phyloP scores from a whole-genome alignment of 108 stramenopile genomes.

The Nitzschia inconspicua region DNA sequence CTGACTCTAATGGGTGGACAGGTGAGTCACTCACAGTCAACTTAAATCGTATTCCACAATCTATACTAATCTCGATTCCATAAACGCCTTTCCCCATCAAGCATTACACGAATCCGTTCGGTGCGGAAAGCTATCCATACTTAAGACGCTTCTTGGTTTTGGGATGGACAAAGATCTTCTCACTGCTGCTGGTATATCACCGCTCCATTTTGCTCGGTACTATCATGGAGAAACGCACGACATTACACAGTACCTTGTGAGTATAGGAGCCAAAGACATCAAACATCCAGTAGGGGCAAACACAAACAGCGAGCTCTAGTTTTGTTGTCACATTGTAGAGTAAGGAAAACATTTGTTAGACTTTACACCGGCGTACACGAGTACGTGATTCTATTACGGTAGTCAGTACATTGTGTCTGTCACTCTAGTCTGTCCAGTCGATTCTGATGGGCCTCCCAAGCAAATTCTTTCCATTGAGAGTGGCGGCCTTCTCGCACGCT shows the following conservation, averaged over 20 bases:
- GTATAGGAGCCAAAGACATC: slow-evolving; percentile 5
- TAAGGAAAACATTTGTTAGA: too few relatives aligned
- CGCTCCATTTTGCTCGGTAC: slow-evolving; percentile 14
- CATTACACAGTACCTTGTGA: neutral
- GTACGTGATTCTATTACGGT: too few relatives aligned
- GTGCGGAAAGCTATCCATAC: slow-evolving; percentile 21
- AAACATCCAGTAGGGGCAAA: too few relatives aligned
- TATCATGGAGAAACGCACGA: slow-evolving; percentile 11
- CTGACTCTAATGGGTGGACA: slow-evolving; percentile 47
- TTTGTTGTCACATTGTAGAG: too few relatives aligned
- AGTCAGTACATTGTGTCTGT: too few relatives aligned
- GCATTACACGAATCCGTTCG: slow-evolving; percentile 50
- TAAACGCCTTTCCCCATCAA: too few relatives aligned
- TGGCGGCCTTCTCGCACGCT: slow-evolving; percentile 86
- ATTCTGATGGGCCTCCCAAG: slow-evolving; percentile 86
- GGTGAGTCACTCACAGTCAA: too few relatives aligned
- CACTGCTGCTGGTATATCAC: slow-evolving; percentile 12
- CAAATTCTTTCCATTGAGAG: slow-evolving; percentile 86
- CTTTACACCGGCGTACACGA: too few relatives aligned
- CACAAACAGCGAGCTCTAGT: too few relatives aligned
- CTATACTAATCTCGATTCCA: too few relatives aligned
- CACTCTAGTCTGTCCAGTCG: slow-evolving; percentile 83
- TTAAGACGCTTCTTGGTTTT: slow-evolving; percentile 34
- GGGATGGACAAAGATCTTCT: slow-evolving; percentile 29
- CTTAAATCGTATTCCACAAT: too few relatives aligned